Evolutionary conservation across 768 basidiomycete species (phyloP).

Genomic region (Amanita phalloides): DNA sequence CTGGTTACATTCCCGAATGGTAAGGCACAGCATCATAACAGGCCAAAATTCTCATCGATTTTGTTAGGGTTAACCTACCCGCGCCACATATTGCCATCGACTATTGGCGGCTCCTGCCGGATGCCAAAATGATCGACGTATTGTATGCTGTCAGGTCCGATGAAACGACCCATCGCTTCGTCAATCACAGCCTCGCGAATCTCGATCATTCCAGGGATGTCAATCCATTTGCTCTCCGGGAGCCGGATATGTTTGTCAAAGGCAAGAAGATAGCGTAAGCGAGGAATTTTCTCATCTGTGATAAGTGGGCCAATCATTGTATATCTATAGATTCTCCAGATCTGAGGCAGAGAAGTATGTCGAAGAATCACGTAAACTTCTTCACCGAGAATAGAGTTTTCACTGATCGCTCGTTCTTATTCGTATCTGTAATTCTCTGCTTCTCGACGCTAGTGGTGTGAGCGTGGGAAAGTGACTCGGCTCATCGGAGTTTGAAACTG

Average conservation of each 20-base stretch:
- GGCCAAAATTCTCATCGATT: not conserved
- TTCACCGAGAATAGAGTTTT: constrained; percentile 22
- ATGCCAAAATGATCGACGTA: constrained; percentile 79
- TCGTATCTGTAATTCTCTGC: not conserved
- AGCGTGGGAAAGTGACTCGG: too few species aligned
- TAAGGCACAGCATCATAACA: constrained; percentile 13
- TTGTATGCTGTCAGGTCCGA: constrained; percentile 90
- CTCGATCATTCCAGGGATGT: constrained; percentile 67
- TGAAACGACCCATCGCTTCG: constrained; percentile 88
- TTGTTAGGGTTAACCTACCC: constrained; percentile 48
- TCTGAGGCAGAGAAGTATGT: constrained; percentile 58
- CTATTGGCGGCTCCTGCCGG: constrained; percentile 74
- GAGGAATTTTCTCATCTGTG: not conserved
- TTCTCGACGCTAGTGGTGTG: too few species aligned
- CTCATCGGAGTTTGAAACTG: too few species aligned
- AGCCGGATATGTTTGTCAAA: constrained; percentile 80
- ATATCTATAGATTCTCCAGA: constrained; percentile 46
- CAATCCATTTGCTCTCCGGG: constrained; percentile 83
- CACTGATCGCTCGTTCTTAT: not conserved
- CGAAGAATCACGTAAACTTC: constrained; percentile 44
- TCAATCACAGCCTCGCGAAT: constrained; percentile 93
- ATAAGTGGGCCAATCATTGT: constrained; percentile 3
- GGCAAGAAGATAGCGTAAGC: constrained; percentile 67
- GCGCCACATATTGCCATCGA: constrained; percentile 90
- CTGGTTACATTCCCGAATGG: constrained; percentile 77